These are phyloP conservation scores for Avena sativa DNA, from an alignment of 176 grass and related monocot species.

Conservation along the genomic window DNA sequence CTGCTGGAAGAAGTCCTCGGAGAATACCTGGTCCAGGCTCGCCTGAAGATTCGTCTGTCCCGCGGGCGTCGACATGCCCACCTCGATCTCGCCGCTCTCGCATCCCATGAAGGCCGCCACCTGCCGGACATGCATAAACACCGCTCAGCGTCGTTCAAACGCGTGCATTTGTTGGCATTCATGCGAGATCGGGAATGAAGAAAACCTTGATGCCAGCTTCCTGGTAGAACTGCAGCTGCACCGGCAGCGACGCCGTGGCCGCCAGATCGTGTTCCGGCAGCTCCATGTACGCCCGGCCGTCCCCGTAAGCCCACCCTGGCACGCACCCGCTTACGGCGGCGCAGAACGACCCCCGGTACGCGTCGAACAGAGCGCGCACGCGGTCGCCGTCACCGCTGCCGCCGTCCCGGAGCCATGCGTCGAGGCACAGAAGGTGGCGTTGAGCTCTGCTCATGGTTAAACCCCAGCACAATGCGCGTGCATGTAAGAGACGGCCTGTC, in stretches of 20 bases:
- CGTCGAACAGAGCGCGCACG: conserved; percentile 58
- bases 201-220: conserved; percentile 86
- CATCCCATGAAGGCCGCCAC: conserved; percentile 82
- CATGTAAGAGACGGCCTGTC: neutral
- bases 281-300: conserved; percentile 62
- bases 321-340: conserved; percentile 58
- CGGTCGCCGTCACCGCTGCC: conserved; percentile 1
- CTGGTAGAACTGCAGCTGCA: conserved; percentile 86
- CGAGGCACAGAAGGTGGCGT: conserved; percentile 44
- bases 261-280: conserved; percentile 53
- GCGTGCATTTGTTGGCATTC: neutral
- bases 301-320: conserved; percentile 76
- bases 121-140: conserved; percentile 34
- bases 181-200: neutral
- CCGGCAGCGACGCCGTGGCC: conserved; percentile 46
- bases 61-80: conserved; percentile 53
- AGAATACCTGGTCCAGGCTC: conserved; percentile 72
- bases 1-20: conserved; percentile 76
- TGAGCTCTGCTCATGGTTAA: conserved; percentile 21
- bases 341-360: conserved; percentile 59
- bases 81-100: conserved; percentile 81
- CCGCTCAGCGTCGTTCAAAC: neutral
- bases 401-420: conserved; percentile 58
- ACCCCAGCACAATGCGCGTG: conserved; percentile 8
- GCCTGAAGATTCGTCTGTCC: conserved; percentile 36